These are phyloP conservation scores for Termitomyces sp. DNA, from an alignment of 768 basidiomycete species.

Conservation along the genomic window DNA sequence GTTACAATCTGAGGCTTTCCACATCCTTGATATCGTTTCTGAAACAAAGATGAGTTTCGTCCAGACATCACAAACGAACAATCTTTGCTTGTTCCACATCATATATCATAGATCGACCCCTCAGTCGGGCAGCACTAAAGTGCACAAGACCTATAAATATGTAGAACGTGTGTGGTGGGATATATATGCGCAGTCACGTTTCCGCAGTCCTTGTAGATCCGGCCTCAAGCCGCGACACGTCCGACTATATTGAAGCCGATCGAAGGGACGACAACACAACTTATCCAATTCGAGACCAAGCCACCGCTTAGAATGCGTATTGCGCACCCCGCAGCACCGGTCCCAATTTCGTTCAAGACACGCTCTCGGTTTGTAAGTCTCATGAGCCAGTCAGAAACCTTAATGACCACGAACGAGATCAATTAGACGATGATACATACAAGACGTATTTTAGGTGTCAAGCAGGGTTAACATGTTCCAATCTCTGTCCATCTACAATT, in stretches of 20 bases:
- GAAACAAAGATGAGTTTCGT: background rate
- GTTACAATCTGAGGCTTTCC: background rate
- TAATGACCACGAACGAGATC: background rate
- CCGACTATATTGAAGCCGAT: background rate
- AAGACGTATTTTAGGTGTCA: conserved; percentile 1
- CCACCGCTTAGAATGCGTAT: too few relatives aligned
- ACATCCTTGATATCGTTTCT: background rate
- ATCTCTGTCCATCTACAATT: background rate
- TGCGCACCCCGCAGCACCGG: too few relatives aligned
- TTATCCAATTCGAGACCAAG: too few relatives aligned
- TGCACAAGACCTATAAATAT: too few relatives aligned
- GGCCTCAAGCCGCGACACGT: background rate
- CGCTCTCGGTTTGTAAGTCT: too few relatives aligned
- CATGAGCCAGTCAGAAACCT: too few relatives aligned
- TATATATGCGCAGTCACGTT: background rate
- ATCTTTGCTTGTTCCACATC: background rate
- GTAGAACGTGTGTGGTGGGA: background rate
- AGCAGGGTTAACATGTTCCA: background rate
- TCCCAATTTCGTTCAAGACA: background rate
- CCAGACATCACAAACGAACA: background rate
- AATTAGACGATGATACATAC: background rate
- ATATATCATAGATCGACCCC: background rate
- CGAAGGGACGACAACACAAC: too few relatives aligned
- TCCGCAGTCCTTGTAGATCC: background rate
- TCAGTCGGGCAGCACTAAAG: background rate